Evolutionary conservation across 2,329 filamentous ascomycete species (phyloP).

Genomic region (Ophiostoma triangulosporum): DNA sequence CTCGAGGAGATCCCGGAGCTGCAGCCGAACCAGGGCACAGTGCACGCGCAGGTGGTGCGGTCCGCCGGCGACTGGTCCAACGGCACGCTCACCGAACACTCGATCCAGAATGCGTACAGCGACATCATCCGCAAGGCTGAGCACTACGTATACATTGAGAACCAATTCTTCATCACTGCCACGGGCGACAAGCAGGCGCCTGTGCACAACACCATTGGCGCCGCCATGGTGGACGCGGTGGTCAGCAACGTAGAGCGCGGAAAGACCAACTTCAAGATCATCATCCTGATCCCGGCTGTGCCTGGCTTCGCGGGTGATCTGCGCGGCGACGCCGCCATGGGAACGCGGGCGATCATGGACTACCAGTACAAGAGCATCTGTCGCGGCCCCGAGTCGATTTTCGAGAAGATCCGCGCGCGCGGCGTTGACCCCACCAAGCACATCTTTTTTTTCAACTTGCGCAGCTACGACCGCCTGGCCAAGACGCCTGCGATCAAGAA

Average conservation of each 20-base stretch:
- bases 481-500: conserved; percentile 60
- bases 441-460: conserved; percentile 87
- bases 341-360: conserved; percentile 92
- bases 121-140: conserved; percentile 77
- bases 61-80: conserved; percentile 91
- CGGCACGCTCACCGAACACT: conserved; percentile 72
- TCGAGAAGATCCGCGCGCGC: conserved; percentile 55
- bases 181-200: conserved; percentile 80
- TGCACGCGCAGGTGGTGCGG: conserved; percentile 75
- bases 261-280: conserved; percentile 71
- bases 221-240: conserved; percentile 81
- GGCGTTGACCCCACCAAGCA: conserved; percentile 68
- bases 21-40: conserved; percentile 49
- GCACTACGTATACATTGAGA: conserved; percentile 95
- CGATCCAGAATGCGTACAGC: conserved; percentile 75
- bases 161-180: conserved; percentile 96
- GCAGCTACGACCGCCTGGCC: conserved; percentile 86
- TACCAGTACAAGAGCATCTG: conserved; percentile 96
- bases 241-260: conserved; percentile 67
- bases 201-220: conserved; percentile 76
- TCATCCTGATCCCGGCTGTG: conserved; percentile 79
- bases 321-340: conserved; percentile 65
- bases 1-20: conserved; percentile 45
- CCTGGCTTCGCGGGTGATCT: conserved; percentile 92
- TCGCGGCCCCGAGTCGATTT: conserved; percentile 83